A percentile compares a stretch with the other conserved stretches of the same genome.
phyloP scores from a whole-genome alignment of 768 basidiomycete genomes.

The Mycena alexandri region DNA sequence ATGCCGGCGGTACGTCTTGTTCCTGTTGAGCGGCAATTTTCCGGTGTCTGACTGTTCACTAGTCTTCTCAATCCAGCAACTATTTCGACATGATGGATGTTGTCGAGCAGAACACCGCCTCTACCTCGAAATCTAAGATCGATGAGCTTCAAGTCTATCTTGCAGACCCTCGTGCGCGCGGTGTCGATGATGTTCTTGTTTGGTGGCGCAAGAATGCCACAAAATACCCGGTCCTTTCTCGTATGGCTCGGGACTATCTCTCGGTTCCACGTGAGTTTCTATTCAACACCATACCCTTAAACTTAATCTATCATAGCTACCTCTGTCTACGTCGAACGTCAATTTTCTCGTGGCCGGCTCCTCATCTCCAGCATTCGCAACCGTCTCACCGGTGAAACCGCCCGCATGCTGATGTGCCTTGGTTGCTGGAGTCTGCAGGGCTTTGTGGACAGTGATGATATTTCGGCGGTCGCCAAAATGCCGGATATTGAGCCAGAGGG shows the following conservation, averaged over 20 bases:
- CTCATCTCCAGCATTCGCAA: slow-evolving; percentile 43
- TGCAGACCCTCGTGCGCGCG: slow-evolving; percentile 32
- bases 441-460: slow-evolving; percentile 40
- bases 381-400: slow-evolving; percentile 40
- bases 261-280: slow-evolving; percentile 45
- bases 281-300: slow-evolving; percentile 4
- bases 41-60: too few relatives aligned
- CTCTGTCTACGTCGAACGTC: slow-evolving; percentile 46
- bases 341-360: slow-evolving; percentile 47
- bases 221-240: slow-evolving; percentile 42
- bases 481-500: slow-evolving; percentile 29
- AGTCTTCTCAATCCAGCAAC: too few relatives aligned
- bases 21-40: too few relatives aligned
- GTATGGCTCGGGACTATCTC: slow-evolving; percentile 50
- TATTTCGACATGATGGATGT: slow-evolving; percentile 17
- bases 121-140: background rate
- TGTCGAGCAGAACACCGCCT: background rate
- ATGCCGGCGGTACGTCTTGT: too few relatives aligned
- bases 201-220: slow-evolving; percentile 44
- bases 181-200: slow-evolving; percentile 37
- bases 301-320: slow-evolving; percentile 42
- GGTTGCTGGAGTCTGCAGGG: slow-evolving; percentile 41
- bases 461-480: slow-evolving; percentile 34
- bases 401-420: slow-evolving; percentile 43
- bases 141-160: slow-evolving; percentile 46